Evolutionary conservation across 768 basidiomycete genomes (phyloP), one percentile per base, ranked within the genome.

Genomic region (Lentinula boryana): DNA sequence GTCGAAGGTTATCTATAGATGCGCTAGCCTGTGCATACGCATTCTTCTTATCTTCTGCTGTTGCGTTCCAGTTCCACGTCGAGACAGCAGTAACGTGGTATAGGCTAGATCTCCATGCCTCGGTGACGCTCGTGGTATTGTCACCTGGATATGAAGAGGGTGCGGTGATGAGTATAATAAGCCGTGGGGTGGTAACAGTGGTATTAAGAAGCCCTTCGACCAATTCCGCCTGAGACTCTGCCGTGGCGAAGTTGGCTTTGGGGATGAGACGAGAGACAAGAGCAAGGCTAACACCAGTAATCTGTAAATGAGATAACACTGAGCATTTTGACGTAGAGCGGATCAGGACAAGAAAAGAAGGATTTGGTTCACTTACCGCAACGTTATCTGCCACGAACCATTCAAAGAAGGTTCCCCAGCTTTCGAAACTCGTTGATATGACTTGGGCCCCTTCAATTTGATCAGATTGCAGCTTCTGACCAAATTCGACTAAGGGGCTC

Each of bases 41-140:
- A 2, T 54, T 64, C 49, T 63, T 61, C 57, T 77, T 76, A 48
- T 79, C 76, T 18, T 59, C 68, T 16, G 61, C 62, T 2, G 77
- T 79, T 5, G 80, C 75, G 56, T 81, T 75, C 74, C 76, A 81
- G 18, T 74, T 74, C 79, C 79, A 82, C n/a, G 68, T 56, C 5
- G 74, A 70, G 36, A 78, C 68, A 23, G 75, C 69, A 9, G 80
- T 81, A 54, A 79, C 69, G 63, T 83, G 80, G 60, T 77, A 80
- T 3, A 82, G 40, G 56, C 76, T 78, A 6, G 69, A 68, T 36
- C 72, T 64, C 72, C 72, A 73, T 6, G 69, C 71, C 31, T 60
- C 58, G 5, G 68, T 69, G 23, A 71, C 66, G 62, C 79, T 80
- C 12, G 80, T 80, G 36, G 66, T 64, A 9, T 73, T 72, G 31